phyloP scores from a whole-genome alignment of 2,329 filamentous ascomycete species.

The Colletotrichum sp. region DNA sequence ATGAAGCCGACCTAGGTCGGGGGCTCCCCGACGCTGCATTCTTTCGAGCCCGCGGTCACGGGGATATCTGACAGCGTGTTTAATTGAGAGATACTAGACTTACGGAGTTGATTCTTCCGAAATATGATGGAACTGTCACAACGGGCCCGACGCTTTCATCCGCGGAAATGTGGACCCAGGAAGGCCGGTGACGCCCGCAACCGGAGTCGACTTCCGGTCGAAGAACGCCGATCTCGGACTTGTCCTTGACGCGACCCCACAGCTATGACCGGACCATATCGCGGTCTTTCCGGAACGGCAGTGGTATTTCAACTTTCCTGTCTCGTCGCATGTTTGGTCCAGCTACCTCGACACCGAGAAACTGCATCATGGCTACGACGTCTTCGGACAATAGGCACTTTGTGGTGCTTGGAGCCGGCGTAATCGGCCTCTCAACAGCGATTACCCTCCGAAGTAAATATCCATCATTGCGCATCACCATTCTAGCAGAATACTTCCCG shows the following conservation, averaged over 20 bases:
- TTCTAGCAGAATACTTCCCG: conserved; percentile 88
- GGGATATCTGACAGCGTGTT: background rate
- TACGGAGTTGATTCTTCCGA: background rate
- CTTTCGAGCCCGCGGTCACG: background rate
- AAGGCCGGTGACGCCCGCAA: background rate
- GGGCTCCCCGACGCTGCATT: background rate
- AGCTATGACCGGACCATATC: background rate
- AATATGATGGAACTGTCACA: background rate
- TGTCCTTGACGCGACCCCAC: background rate
- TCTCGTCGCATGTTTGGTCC: background rate
- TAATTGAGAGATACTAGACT: background rate
- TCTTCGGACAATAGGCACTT: background rate
- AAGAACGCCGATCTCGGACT: background rate
- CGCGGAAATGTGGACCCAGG: background rate
- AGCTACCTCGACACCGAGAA: background rate
- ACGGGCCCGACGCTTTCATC: background rate
- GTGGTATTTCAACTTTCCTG: background rate
- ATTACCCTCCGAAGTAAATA: conserved; percentile 61
- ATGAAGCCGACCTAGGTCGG: background rate
- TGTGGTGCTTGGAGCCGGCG: conserved; percentile 72
- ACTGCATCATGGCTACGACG: background rate
- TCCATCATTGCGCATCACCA: conserved; percentile 52
- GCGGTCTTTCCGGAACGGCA: background rate
- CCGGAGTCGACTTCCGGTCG: background rate
- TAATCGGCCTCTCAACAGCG: conserved; percentile 73